Evolutionary conservation across 1,284 basidiomycete species (phyloP).

Genomic region (Microbotryum lychnidis-dioicae): DNA sequence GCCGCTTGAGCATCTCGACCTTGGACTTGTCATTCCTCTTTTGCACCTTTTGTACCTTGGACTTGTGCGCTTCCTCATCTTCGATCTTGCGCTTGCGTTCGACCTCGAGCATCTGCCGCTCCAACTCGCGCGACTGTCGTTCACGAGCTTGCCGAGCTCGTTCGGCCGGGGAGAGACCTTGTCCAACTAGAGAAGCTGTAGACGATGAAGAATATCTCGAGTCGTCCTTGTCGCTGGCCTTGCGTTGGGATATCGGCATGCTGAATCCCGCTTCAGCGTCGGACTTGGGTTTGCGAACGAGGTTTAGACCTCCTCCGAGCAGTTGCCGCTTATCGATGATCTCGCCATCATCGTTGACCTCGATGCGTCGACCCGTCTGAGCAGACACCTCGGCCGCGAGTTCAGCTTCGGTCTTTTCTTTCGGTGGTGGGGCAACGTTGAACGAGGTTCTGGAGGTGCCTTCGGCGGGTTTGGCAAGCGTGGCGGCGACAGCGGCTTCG

Average conservation of each 20-base stretch:
- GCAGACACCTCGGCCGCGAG: constrained; percentile 55
- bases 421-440: constrained; percentile 20
- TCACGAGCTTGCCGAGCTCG: constrained; percentile 25
- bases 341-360: constrained; percentile 94
- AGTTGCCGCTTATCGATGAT: constrained; percentile 93
- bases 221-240: neutral
- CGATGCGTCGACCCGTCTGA: constrained; percentile 74
- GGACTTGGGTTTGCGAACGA: constrained; percentile 41
- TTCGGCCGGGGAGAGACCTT: constrained; percentile 26
- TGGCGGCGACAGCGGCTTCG: constrained; percentile 70
- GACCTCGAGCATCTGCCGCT: constrained; percentile 32
- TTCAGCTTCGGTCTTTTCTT: constrained; percentile 52
- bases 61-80: constrained; percentile 28
- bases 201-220: neutral
- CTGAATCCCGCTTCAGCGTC: constrained; percentile 43
- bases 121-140: constrained; percentile 31
- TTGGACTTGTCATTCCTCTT: constrained; percentile 33
- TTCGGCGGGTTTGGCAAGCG: constrained; percentile 35
- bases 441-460: constrained; percentile 6
- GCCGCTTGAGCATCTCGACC: constrained; percentile 32
- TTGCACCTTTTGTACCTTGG: constrained; percentile 25
- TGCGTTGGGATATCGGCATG: constrained; percentile 48
- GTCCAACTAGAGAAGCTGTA: constrained; percentile 6
- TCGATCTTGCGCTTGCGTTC: constrained; percentile 33
- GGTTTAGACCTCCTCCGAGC: constrained; percentile 82